Base-by-base conservation (phyloP, 106 monocot species). In the Iris macrosiphon region DNA sequence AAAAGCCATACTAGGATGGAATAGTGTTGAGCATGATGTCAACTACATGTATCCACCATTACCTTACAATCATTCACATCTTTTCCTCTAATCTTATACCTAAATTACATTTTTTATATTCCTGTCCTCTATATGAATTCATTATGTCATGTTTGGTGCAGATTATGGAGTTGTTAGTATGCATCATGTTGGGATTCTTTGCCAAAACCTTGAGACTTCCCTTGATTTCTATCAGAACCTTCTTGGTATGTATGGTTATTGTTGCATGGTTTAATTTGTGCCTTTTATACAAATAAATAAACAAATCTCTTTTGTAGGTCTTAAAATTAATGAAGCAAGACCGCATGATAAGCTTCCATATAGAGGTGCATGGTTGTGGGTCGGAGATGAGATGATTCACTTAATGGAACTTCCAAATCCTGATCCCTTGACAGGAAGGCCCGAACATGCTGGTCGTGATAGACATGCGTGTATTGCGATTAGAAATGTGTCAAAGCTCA, bases 401-500 rank as follows among this genome's bases (percentile, higher is more conserved):
- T 72, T 96, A 60, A 96, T 96, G 96, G 96, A 96, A 70, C 89
- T 96, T 59, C 96, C 96, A 21, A 96, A 96, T 72, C 96, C 96
- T 33, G 96, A 96, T 75, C 96, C 96, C 19, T 71, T 96, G 34
- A 96, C 83, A n/a, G 96, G 89, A 14, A 89, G 96, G 12, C 96
- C 96, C 50, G 96, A 96, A 48, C 96, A 96, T 73, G 96, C 89
- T 0, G 89, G 96, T 18, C 73, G 89, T 39, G 96, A 96, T 67
- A 89, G 96, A 42, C 96, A 96, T 73, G 52, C 85, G 59, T 96
- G 96, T 51, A 82, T 96, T 64, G 96, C 85, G 55, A 90, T 96
- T 17, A 57, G 48, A 48, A 71, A 86, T 75, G 96, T 96, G 3
- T 65, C 71, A 28, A 96, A 86, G 65, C 79, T 96, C 15, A 96